Evolutionary conservation across 1,284 basidiomycete genomes (phyloP).

Genomic region (Trichosporon coremiiforme): DNA sequence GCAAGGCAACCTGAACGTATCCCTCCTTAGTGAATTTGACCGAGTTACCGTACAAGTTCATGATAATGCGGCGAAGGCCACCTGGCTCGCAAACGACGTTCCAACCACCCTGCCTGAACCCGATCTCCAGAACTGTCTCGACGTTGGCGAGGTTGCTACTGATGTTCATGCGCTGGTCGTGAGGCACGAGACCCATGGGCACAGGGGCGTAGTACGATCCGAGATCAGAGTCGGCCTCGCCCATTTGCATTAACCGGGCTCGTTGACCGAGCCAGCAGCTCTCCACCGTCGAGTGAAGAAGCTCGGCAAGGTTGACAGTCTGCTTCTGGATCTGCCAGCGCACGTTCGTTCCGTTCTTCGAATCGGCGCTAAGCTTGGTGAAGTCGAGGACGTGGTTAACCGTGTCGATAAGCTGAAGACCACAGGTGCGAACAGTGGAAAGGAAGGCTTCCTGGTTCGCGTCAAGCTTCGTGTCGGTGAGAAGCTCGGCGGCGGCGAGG

Average conservation of each 20-base stretch:
- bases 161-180: conserved; percentile 57
- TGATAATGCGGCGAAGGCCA: conserved; percentile 85
- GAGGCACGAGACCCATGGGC: conserved; percentile 53
- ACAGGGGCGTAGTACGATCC: conserved; percentile 86
- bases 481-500: conserved; percentile 82
- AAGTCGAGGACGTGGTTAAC: conserved; percentile 97
- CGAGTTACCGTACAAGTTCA: conserved; percentile 95
- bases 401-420: conserved; percentile 60
- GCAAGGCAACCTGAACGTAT: conserved; percentile 81
- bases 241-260: conserved; percentile 66
- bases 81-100: conserved; percentile 84
- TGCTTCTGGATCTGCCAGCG: conserved; percentile 64
- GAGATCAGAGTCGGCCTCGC: conserved; percentile 67
- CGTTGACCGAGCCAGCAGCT: conserved; percentile 93
- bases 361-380: conserved; percentile 88
- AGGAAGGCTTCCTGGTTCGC: conserved; percentile 83
- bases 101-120: conserved; percentile 68
- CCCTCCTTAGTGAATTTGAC: conserved; percentile 91
- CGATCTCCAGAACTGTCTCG: conserved; percentile 82
- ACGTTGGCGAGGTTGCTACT: conserved; percentile 47
- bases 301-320: conserved; percentile 77
- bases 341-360: conserved; percentile 60
- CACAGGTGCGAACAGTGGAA: conserved; percentile 59
- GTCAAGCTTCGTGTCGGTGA: conserved; percentile 78
- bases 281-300: conserved; percentile 93